Base-by-base conservation (phyloP, 2,329 filamentous ascomycete genomes). In the Fusarium austroafricanum region DNA sequence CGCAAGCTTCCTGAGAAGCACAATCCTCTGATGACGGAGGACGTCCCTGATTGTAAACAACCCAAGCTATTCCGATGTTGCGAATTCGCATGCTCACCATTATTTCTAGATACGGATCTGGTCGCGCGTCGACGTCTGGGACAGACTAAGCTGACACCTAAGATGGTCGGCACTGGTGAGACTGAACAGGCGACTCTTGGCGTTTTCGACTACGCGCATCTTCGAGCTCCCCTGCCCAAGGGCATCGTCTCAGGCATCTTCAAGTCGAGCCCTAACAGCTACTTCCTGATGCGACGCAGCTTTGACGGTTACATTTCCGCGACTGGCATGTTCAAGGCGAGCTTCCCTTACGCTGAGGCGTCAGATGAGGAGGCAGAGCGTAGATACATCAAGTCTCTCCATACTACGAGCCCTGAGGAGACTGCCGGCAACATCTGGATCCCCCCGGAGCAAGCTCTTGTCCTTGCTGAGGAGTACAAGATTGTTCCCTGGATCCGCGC, bases 371-470 rank as follows among this genome's bases (percentile, higher is more conserved):
- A 92, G 72, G 81, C 82, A 3, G 92, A 96, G 82, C 90, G 92
- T 76, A 89, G 86, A 74, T 94, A 93, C 80, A 90, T 99, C 80
- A 97, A 97, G 83, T 88, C 87, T 9, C 89, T 96, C 28, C 81
- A 88, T 33, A 91, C 91, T 29, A 96, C 94, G 11, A 97, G 94
- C 73, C 86, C 86, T 57, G 94, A 98, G 76, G 96, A 98, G 83
- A 94, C 96, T 29, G 96, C 96, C 26, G 96, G 96, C 44, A 99
- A 97, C 79, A 89, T 99, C 52, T 99, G 96, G 96, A 94, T 98
- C 50, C 89, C 93, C 45, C 94, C 95, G 8, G 85, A 90, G 69
- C 81, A 88, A 88, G 96, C 96, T 35, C 86, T 99, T 43, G 82
- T 87, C 59, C 86, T 99, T 14, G 92, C 95, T 51, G 89, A 92